These are phyloP conservation scores for Penicillium coprophilum DNA, from an alignment of 495 filamentous ascomycete species.

Conservation along the genomic window DNA sequence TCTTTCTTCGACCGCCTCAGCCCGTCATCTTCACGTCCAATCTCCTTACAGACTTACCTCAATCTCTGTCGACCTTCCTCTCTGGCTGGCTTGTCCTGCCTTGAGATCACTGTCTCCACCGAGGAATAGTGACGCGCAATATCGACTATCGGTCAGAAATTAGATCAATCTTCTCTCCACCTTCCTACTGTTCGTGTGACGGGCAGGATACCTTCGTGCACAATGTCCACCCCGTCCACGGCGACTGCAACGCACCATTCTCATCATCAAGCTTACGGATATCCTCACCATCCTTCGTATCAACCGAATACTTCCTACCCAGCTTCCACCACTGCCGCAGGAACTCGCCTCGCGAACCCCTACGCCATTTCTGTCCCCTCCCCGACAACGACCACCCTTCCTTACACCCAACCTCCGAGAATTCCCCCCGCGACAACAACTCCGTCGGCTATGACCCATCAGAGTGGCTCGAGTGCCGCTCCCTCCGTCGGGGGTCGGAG, in stretches of 20 bases:
- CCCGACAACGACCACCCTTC: constrained; percentile 41
- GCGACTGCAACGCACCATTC: constrained; percentile 73
- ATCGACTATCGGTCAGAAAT: constrained; percentile 38
- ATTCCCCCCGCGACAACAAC: constrained; percentile 36
- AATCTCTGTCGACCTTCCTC: constrained; percentile 21
- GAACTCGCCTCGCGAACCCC: constrained; percentile 51
- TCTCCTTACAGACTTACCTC: constrained; percentile 7
- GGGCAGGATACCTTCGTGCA: constrained; percentile 36
- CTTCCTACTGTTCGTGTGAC: constrained; percentile 53
- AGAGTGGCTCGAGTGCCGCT: constrained; percentile 31
- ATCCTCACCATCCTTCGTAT: constrained; percentile 65
- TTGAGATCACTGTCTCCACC: constrained; percentile 14
- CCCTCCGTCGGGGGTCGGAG: constrained; percentile 60
- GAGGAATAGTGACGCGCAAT: constrained; percentile 54
- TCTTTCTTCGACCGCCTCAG: constrained; percentile 16
- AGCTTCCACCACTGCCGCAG: constrained; percentile 49
- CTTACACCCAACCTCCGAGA: constrained; percentile 39
- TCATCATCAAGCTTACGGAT: constrained; percentile 67
- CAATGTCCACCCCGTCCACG: constrained; percentile 85
- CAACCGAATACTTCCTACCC: constrained; percentile 55
- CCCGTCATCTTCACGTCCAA: constrained; percentile 29
- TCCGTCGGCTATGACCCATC: constrained; percentile 33
- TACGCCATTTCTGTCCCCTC: constrained; percentile 50
- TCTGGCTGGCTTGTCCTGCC: constrained; percentile 1
- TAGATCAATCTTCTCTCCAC: constrained; percentile 64